Conservation (phyloP, 2,329 filamentous ascomycete genomes). For the Monilinia polystroma region DNA sequence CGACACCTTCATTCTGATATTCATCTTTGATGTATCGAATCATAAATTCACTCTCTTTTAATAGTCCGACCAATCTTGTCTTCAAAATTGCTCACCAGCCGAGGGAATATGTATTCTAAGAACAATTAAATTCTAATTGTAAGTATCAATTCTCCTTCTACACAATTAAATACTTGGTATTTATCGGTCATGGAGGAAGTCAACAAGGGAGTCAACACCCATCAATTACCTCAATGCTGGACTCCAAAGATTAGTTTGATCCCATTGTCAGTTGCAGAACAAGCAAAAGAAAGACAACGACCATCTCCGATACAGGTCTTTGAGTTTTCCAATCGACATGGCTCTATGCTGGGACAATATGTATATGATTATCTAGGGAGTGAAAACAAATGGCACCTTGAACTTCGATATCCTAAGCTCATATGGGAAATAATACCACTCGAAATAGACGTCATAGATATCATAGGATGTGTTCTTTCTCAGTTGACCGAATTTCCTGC, state of each 20-base stretch:
- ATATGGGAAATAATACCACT: constrained; percentile 11
- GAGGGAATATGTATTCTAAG: not conserved
- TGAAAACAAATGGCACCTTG: constrained; percentile 15
- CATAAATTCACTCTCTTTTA: constrained; percentile 10
- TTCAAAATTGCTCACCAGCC: not conserved
- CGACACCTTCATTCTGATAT: not conserved
- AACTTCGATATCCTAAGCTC: constrained; percentile 20
- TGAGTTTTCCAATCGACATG: constrained; percentile 8
- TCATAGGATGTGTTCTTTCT: constrained; percentile 30
- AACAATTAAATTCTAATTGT: constrained; percentile 13
- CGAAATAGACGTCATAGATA: constrained; percentile 23
- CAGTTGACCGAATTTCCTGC: constrained; percentile 27
- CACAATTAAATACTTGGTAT: not conserved
- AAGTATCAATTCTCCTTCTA: constrained; percentile 16
- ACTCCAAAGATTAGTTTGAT: constrained; percentile 2
- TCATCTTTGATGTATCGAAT: constrained; percentile 13
- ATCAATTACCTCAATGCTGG: constrained; percentile 12
- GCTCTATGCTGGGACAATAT: constrained; percentile 18
- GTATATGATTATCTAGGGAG: constrained; percentile 12
- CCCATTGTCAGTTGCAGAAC: not conserved
- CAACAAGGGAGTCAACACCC: constrained; percentile 14
- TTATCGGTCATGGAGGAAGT: constrained; percentile 11
- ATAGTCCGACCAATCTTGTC: not conserved
- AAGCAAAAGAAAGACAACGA: constrained; percentile 9
- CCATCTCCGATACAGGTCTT: not conserved